Conservation (phyloP, 78 protist genomes). For the Dictyostelium intermedium region DNA sequence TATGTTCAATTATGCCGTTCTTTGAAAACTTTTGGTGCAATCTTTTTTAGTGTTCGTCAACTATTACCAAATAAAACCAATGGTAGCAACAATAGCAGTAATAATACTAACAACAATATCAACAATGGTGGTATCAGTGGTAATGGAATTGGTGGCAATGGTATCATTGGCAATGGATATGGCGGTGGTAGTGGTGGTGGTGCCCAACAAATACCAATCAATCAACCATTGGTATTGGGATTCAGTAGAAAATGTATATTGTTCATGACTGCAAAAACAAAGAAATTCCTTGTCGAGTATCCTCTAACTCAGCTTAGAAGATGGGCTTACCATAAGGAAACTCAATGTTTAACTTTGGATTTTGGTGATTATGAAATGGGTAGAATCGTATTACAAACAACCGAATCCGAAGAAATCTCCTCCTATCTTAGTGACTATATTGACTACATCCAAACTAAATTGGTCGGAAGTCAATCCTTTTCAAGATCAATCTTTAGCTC, state of each 20-base stretch:
- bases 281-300: constrained; percentile 57
- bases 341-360: constrained; percentile 49
- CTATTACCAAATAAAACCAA: not conserved
- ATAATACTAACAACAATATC: not conserved
- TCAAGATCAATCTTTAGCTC: constrained; percentile 5
- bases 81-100: not conserved
- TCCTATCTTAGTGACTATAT: constrained; percentile 71
- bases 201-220: constrained; percentile 19
- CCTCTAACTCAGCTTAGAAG: constrained; percentile 62
- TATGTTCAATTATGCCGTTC: constrained; percentile 88
- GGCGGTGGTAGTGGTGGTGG: not conserved
- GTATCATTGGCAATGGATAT: not conserved
- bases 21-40: constrained; percentile 90
- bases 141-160: not conserved
- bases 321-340: constrained; percentile 47
- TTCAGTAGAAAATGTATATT: constrained; percentile 75
- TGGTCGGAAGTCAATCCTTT: constrained; percentile 67
- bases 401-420: constrained; percentile 63
- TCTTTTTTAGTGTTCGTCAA: constrained; percentile 83
- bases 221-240: constrained; percentile 62
- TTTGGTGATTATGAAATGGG: constrained; percentile 80
- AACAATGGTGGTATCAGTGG: not conserved
- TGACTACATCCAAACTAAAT: constrained; percentile 77
- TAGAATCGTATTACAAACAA: constrained; percentile 50
- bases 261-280: constrained; percentile 62